Evolutionary conservation across 139 green algal species (phyloP), one percentile per base, ranked within the genome.

Genomic region (Chlorella vulgaris): DNA sequence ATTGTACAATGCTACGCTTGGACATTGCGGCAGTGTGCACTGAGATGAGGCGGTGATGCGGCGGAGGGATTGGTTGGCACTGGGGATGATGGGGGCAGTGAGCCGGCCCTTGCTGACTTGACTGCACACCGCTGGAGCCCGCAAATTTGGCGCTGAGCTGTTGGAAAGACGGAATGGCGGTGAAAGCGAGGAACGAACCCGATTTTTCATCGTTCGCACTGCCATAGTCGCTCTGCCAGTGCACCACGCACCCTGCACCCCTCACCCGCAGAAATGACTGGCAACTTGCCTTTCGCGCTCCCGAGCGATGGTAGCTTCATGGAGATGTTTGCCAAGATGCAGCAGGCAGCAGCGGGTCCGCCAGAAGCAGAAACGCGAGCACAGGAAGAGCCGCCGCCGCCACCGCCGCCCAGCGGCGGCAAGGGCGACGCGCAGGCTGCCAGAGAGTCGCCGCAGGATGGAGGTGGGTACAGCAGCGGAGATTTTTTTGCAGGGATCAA

Each of bases 241-340:
- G n/a, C n/a, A n/a, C n/a, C n/a, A n/a, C n/a, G n/a, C n/a, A 40
- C n/a, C 4, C 7, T 69, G 7, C 26, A n/a, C 24, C 62, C 7
- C 24, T n/a, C 7, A 42, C 69, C 69, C 10, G 35, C 36, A 22
- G 19, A 38, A 2, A 22, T n/a, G 47, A 7, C 47, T 29, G 51
- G 33, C 40, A 74, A 22, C 24, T 35, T 86, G 29, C 74, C 80
- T 1, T 81, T 83, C 26, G 19, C 53, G 10, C n/a, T n/a, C n/a
- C n/a, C n/a, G n/a, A 86, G 76, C 84, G 80, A 83, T 38, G 80
- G 84, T 42, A 88, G 84, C 65, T 88, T 88, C 51, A 43, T 87
- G n/a, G 78, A 87, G 8, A 21, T 38, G 1, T 85, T 85, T 33
- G 13, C 19, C 13, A 71, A 63, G 35, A 79, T 79, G 73, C 73